Conservation (phyloP, 2,329 filamentous ascomycete genomes). For the Fusarium vanettenii region DNA sequence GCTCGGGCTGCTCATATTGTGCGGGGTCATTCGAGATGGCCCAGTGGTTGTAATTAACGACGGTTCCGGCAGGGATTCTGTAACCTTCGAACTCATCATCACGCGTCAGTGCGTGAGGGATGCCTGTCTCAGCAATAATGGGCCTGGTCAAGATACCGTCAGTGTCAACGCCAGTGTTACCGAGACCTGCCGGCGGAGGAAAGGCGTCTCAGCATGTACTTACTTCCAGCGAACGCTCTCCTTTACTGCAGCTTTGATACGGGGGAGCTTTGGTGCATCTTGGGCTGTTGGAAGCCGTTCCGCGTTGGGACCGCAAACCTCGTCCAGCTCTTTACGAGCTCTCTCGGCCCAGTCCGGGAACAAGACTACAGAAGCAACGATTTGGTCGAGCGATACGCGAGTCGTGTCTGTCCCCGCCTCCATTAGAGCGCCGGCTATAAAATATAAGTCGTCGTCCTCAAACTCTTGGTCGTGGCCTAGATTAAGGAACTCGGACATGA, state of each 20-base stretch:
- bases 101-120: neutral
- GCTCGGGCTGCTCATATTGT: neutral
- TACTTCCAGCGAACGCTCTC: neutral
- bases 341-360: neutral
- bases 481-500: neutral
- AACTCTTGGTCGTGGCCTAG: neutral
- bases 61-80: neutral
- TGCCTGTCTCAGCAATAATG: neutral
- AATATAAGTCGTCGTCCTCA: neutral
- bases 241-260: neutral
- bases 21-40: neutral
- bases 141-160: neutral
- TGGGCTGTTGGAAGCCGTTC: neutral
- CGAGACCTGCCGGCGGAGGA: neutral
- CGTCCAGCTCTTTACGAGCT: neutral
- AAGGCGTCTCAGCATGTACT: neutral
- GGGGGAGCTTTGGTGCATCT: neutral
- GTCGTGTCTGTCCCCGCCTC: neutral
- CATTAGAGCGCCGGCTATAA: neutral
- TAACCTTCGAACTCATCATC: constrained; percentile 7
- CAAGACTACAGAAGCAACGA: neutral
- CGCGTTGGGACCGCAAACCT: neutral
- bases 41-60: neutral
- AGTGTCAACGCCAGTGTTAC: neutral
- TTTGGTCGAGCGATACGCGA: neutral